Percentiles rank a stretch among this genome's conserved stretches.
Conservation (phyloP, 2,329 filamentous ascomycete species). For the Canariomyces notabilis region DNA sequence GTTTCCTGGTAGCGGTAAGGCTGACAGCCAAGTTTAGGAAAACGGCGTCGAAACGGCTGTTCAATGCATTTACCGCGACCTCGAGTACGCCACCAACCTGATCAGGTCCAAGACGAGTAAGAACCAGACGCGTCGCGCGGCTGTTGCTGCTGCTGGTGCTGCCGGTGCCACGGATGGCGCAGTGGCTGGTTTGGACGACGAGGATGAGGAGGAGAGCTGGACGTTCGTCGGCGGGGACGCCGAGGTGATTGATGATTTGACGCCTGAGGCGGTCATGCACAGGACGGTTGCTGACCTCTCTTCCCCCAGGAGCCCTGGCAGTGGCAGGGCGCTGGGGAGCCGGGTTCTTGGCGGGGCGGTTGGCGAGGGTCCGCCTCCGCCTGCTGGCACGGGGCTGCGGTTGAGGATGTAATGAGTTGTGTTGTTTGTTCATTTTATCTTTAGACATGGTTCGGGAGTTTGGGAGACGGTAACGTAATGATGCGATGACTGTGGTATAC, state of each 20-base stretch:
- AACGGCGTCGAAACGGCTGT: constrained; percentile 87
- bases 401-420: not conserved
- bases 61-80: constrained; percentile 86
- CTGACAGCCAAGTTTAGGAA: too few species aligned
- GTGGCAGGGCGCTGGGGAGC: constrained; percentile 22
- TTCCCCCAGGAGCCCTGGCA: not conserved
- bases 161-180: constrained; percentile 33
- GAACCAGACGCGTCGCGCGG: constrained; percentile 36
- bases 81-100: constrained; percentile 84
- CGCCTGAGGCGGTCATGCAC: constrained; percentile 24
- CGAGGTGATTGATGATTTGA: constrained; percentile 38
- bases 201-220: constrained; percentile 79
- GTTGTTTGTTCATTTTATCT: not conserved
- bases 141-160: constrained; percentile 9
- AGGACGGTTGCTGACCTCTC: constrained; percentile 2
- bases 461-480: not conserved
- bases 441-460: not conserved
- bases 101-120: constrained; percentile 62
- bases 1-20: too few species aligned
- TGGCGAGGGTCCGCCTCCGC: constrained; percentile 1
- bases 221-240: constrained; percentile 69
- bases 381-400: constrained; percentile 3
- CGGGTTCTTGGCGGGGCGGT: constrained; percentile 19
- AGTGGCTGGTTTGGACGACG: constrained; percentile 45
- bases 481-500: not conserved